Evolutionary conservation across 306 rosid species (phyloP).

Genomic region (Sechiopsis laciniata): DNA sequence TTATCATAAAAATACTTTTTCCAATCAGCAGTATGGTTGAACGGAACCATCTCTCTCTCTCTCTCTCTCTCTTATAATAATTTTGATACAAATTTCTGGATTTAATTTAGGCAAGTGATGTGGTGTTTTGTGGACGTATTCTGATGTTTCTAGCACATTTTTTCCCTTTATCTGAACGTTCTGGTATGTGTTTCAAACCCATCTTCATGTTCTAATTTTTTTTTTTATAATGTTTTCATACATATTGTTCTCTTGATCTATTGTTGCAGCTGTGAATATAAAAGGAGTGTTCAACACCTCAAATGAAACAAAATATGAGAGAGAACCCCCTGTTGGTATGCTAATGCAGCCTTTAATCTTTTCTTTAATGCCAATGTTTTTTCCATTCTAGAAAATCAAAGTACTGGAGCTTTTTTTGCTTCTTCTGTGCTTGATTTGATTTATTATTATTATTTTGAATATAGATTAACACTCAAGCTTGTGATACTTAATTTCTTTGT

Average conservation of each 20-base stretch:
- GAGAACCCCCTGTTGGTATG: slow-evolving; percentile 76
- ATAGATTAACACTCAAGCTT: background rate
- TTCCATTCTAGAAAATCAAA: background rate
- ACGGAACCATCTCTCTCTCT: background rate
- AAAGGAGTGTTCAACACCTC: slow-evolving; percentile 98
- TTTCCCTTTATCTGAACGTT: slow-evolving; percentile 90
- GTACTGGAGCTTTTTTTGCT: background rate
- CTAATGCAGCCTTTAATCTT: slow-evolving; percentile 20
- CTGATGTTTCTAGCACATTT: slow-evolving; percentile 96
- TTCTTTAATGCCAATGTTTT: slow-evolving; percentile 9
- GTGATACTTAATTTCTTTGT: slow-evolving; percentile 20
- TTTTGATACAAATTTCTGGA: slow-evolving; percentile 20
- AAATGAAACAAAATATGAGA: slow-evolving; percentile 90
- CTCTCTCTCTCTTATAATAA: background rate
- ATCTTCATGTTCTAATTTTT: slow-evolving; percentile 17
- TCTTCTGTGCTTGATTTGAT: background rate
- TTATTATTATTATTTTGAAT: background rate
- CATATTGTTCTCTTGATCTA: slow-evolving; percentile 25
- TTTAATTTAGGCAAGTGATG: slow-evolving; percentile 70
- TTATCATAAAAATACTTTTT: background rate
- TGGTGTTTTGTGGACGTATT: slow-evolving; percentile 94
- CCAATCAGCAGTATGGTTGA: background rate
- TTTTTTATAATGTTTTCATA: slow-evolving; percentile 10
- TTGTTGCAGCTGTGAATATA: slow-evolving; percentile 74
- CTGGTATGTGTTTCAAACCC: slow-evolving; percentile 44